Evolutionary conservation across 352 stramenopile species (phyloP).

Genomic region (Pythium phragmitis): DNA sequence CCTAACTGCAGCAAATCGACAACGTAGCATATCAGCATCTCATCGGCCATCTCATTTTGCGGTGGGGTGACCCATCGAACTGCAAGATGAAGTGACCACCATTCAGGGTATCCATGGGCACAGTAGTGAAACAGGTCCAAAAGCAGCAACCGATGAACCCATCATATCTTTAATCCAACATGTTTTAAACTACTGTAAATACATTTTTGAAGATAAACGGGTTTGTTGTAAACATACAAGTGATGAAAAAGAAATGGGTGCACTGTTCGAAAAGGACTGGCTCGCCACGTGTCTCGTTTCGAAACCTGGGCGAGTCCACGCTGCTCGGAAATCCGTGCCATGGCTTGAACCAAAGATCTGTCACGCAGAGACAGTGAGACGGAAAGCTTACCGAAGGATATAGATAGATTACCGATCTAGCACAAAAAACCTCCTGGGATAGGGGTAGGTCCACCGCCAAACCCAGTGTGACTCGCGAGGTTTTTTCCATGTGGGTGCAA

Average conservation of each 20-base stretch:
- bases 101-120: slow-evolving; percentile 8
- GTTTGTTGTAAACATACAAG: neutral
- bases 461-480: slow-evolving; percentile 21
- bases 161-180: slow-evolving; percentile 4
- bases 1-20: slow-evolving; percentile 10
- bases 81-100: slow-evolving; percentile 18
- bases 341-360: slow-evolving; percentile 20
- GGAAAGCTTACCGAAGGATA: slow-evolving; percentile 29
- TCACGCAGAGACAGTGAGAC: slow-evolving; percentile 17
- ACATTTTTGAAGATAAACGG: neutral
- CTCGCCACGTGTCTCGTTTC: slow-evolving; percentile 27
- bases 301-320: slow-evolving; percentile 8
- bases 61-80: slow-evolving; percentile 16
- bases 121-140: slow-evolving; percentile 14
- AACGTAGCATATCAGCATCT: neutral
- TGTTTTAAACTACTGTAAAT: neutral
- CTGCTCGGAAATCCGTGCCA: too few species aligned
- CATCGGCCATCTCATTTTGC: slow-evolving; percentile 19
- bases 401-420: slow-evolving; percentile 26
- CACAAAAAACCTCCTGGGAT: slow-evolving; percentile 24
- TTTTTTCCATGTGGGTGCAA: slow-evolving; percentile 27
- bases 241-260: slow-evolving; percentile 1
- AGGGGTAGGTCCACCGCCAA: slow-evolving; percentile 18
- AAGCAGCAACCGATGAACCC: neutral
- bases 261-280: slow-evolving; percentile 16